Evolutionary conservation across 768 basidiomycete species (phyloP).

Genomic region (Porpolomopsis calyptriformis): DNA sequence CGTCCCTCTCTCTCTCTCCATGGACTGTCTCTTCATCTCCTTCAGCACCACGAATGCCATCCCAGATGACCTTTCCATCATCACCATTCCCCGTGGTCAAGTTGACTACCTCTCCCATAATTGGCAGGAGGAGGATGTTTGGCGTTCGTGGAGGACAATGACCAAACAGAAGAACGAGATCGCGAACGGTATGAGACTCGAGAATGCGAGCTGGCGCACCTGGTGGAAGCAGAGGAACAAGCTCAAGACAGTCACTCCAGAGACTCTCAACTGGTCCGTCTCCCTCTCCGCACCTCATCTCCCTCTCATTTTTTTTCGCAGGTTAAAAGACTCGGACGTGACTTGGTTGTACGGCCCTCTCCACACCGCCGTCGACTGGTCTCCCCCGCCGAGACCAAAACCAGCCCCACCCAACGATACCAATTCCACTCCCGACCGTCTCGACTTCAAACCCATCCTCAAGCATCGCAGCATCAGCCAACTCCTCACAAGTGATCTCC

Average conservation of each 20-base stretch:
- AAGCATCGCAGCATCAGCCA: constrained; percentile 92
- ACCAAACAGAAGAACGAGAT: constrained; percentile 98
- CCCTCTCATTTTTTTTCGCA: constrained; percentile 23
- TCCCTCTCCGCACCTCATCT: neutral
- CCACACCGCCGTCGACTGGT: constrained; percentile 85
- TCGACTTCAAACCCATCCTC: constrained; percentile 80
- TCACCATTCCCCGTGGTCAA: constrained; percentile 81
- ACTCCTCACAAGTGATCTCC: constrained; percentile 68
- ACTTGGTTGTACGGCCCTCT: constrained; percentile 98
- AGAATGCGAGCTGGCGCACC: constrained; percentile 97
- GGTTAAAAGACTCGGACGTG: constrained; percentile 98
- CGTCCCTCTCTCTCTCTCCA: constrained; percentile 19
- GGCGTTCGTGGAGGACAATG: constrained; percentile 98
- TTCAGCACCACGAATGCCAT: constrained; percentile 39
- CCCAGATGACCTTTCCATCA: constrained; percentile 70
- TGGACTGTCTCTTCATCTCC: constrained; percentile 61
- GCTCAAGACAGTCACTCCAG: constrained; percentile 88
- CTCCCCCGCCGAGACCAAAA: constrained; percentile 50
- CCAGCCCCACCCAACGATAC: constrained; percentile 29
- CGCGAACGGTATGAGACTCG: constrained; percentile 84
- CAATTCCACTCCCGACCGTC: constrained; percentile 35
- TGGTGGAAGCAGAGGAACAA: constrained; percentile 99
- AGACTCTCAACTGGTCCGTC: constrained; percentile 96
- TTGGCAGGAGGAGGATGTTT: constrained; percentile 97
- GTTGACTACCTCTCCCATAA: constrained; percentile 98